Evolutionary conservation across 2,329 filamentous ascomycete species (phyloP), one percentile per base, ranked within the genome.

Genomic region (Beauveria australis): DNA sequence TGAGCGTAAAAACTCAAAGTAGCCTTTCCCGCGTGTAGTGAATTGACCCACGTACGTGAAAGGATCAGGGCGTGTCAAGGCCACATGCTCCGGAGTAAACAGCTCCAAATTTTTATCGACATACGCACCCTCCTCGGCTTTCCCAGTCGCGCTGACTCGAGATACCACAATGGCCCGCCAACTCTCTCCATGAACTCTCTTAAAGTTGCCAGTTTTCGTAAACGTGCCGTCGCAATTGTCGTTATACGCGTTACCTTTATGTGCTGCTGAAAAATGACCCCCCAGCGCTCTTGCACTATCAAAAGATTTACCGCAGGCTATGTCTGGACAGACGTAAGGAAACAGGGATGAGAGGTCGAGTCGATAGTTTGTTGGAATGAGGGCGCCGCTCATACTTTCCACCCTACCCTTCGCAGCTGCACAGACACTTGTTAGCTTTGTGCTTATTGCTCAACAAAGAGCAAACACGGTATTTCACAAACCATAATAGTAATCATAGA

Each of bases 191-290:
- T 6, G 26, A 16, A 24, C 44, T 48, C 49, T 62, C 14, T 44
- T 41, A 16, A 64, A 67, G 14, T n/a, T 8, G 19, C 62, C 60
- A 3, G 71, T 46, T 4, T 65, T 37, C 2, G 69, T 67, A n/a
- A 74, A 57, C 0, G 70, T 73, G 1, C 72, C 72, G n/a, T 73
- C 71, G 12, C 63, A 57, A 49, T 73, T 73, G 58, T 74, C 72
- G 37, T 73, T 73, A 51, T 71, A 66, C 3, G 62, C 62, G 16
- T 6, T 51, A 44, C 40, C 54, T 24, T 58, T 60, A 33, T 72
- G 70, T 0, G 30, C 26, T 1, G 56, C 22, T 3, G 48, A 47
- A 28, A 67, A 65, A 49, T 67, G 66, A 1, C 62, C 63, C 1
- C 47, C 62, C 18, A 67, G 55, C 1, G 30, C 24, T 28, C 22